Evolutionary conservation across 495 filamentous ascomycete genomes (phyloP).

Genomic region (Aspergillus campestris): DNA sequence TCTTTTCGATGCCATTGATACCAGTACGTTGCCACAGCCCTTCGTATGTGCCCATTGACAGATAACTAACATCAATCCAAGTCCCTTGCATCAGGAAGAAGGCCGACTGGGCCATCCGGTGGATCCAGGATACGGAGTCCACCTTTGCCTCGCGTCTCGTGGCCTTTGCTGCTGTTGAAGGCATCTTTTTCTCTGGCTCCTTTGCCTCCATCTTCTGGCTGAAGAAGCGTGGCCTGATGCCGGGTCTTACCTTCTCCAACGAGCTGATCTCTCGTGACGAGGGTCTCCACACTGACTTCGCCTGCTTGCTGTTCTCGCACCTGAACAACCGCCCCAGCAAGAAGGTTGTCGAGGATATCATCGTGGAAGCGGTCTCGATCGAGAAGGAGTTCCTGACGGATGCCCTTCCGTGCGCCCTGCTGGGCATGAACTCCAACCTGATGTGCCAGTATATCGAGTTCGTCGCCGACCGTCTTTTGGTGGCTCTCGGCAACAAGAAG

Average conservation of each 20-base stretch:
- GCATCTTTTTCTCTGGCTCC: constrained; percentile 99
- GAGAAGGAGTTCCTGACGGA: constrained; percentile 98
- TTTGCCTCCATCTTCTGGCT: constrained; percentile 99
- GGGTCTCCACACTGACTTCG: constrained; percentile 98
- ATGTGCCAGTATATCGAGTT: constrained; percentile 99
- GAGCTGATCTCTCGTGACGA: constrained; percentile 99
- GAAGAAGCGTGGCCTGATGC: constrained; percentile 99
- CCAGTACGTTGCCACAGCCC: constrained; percentile 49
- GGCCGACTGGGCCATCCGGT: constrained; percentile 92
- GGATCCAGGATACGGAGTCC: constrained; percentile 87
- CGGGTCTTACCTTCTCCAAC: constrained; percentile 97
- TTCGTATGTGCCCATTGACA: not conserved
- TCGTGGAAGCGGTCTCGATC: constrained; percentile 85
- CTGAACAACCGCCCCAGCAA: constrained; percentile 81
- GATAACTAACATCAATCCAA: constrained; percentile 29
- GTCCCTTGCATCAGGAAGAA: constrained; percentile 95
- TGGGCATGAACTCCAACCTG: constrained; percentile 93
- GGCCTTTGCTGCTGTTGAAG: constrained; percentile 95
- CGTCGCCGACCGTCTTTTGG: constrained; percentile 87
- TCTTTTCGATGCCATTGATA: constrained; percentile 97
- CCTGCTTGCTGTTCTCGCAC: constrained; percentile 93
- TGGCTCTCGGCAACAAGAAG: constrained; percentile 89
- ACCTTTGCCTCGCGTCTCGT: constrained; percentile 94
- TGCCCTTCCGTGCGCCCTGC: constrained; percentile 80
- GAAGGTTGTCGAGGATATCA: constrained; percentile 75